These are phyloP conservation scores for Epithele typhae DNA, from an alignment of 768 basidiomycete species.

Conservation along the genomic window DNA sequence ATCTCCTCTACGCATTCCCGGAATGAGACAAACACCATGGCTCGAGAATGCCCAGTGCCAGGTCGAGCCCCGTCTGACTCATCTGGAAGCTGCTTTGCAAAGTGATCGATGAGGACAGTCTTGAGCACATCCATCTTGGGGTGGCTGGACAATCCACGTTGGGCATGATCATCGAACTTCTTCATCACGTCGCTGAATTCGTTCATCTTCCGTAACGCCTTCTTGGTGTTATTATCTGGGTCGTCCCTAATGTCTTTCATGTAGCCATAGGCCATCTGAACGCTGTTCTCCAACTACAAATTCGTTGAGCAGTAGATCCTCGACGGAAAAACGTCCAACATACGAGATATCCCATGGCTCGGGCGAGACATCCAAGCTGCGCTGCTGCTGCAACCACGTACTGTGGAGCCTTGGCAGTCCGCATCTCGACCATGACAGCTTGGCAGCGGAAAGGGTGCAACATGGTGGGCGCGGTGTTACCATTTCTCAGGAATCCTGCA, in stretches of 20 bases:
- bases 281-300: conserved; percentile 76
- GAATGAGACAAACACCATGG: conserved; percentile 94
- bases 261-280: conserved; percentile 69
- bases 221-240: conserved; percentile 35
- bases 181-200: conserved; percentile 61
- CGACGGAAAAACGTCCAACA: conserved; percentile 19
- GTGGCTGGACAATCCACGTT: conserved; percentile 59
- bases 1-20: conserved; percentile 90
- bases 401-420: conserved; percentile 26
- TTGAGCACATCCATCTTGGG: conserved; percentile 91
- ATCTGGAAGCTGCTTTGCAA: conserved; percentile 49
- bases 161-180: conserved; percentile 59
- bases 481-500: conserved; percentile 39
- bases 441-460: conserved; percentile 66
- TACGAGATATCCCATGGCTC: conserved; percentile 88
- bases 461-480: conserved; percentile 47
- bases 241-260: conserved; percentile 45
- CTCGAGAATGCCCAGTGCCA: conserved; percentile 46
- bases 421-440: conserved; percentile 35
- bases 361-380: conserved; percentile 56
- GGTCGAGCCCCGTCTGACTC: conserved; percentile 28
- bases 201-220: conserved; percentile 43
- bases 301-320: not conserved
- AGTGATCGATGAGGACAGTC: conserved; percentile 73
- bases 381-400: conserved; percentile 52